These are phyloP conservation scores for Penicillium tannophilum DNA, from an alignment of 495 filamentous ascomycete genomes.

Conservation along the genomic window DNA sequence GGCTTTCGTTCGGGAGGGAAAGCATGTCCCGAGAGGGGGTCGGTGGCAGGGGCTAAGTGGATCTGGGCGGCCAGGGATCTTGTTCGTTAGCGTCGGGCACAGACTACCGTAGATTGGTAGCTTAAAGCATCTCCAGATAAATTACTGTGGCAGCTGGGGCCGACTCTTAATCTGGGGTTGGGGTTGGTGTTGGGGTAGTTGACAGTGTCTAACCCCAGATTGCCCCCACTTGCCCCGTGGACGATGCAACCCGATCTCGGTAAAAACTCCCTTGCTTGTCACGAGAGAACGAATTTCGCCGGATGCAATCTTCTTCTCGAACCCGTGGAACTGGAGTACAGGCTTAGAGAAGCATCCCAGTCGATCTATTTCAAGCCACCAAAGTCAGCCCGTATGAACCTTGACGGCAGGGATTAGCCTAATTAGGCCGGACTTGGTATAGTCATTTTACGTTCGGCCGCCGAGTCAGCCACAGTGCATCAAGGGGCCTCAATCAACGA, in stretches of 20 bases:
- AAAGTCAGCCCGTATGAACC: not conserved
- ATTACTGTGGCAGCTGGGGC: constrained; percentile 13
- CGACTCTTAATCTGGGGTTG: constrained; percentile 1
- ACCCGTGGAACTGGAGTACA: not conserved
- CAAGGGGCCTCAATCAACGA: not conserved
- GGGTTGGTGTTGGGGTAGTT: not conserved
- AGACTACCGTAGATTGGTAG: not conserved
- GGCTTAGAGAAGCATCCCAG: not conserved
- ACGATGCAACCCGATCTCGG: not conserved
- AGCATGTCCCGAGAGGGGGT: constrained; percentile 6
- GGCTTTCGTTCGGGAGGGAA: constrained; percentile 9
- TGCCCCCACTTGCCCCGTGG: not conserved
- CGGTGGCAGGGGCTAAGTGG: not conserved
- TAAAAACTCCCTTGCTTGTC: not conserved
- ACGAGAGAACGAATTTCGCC: not conserved
- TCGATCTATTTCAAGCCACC: not conserved
- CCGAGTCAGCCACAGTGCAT: not conserved
- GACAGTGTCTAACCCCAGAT: not conserved
- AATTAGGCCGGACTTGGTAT: not conserved
- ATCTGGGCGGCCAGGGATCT: not conserved
- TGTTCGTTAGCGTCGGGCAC: not conserved
- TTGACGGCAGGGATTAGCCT: not conserved
- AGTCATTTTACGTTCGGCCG: no score
- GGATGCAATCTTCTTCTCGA: not conserved
- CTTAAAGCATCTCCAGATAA: not conserved